A percentile compares a stretch with the other conserved stretches of the same genome.
Conservation (phyloP, 1,139 yeast species). For the Candida sanyaensis region DNA sequence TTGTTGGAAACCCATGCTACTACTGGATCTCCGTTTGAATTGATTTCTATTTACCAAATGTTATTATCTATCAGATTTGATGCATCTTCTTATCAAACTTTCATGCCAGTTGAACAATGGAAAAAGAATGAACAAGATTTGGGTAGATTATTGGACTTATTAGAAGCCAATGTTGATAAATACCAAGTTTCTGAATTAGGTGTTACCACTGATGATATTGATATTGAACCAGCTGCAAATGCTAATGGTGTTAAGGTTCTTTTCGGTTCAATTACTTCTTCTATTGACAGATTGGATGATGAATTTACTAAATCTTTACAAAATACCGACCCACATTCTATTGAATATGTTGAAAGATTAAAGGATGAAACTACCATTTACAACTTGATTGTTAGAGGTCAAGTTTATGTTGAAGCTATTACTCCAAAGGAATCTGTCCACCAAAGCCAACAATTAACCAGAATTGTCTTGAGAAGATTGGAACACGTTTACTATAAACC, state of each 20-base stretch:
- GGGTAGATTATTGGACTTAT: constrained; percentile 58
- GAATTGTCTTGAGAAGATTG: constrained; percentile 81
- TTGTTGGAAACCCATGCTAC: constrained; percentile 43
- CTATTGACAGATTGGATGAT: constrained; percentile 92
- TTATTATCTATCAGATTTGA: constrained; percentile 90
- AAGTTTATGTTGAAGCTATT: constrained; percentile 75
- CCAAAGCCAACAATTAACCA: constrained; percentile 64
- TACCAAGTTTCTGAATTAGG: constrained; percentile 84
- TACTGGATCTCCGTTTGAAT: constrained; percentile 60
- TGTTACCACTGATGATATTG: constrained; percentile 74
- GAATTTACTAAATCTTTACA: constrained; percentile 89
- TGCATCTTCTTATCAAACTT: constrained; percentile 62
- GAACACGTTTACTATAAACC: constrained; percentile 96
- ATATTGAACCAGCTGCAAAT: constrained; percentile 70
- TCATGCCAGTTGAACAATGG: constrained; percentile 87
- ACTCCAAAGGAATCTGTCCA: constrained; percentile 47
- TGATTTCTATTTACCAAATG: constrained; percentile 75
- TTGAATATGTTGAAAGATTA: constrained; percentile 88
- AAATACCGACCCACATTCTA: constrained; percentile 90
- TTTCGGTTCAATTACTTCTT: constrained; percentile 81
- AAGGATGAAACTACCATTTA: constrained; percentile 84
- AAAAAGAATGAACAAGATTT: constrained; percentile 66
- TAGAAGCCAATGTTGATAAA: constrained; percentile 58
- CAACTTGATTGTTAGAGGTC: constrained; percentile 78
- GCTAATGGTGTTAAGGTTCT: constrained; percentile 68